Evolutionary conservation across 768 basidiomycete genomes (phyloP).

Genomic region (Pisolithus orientalis): DNA sequence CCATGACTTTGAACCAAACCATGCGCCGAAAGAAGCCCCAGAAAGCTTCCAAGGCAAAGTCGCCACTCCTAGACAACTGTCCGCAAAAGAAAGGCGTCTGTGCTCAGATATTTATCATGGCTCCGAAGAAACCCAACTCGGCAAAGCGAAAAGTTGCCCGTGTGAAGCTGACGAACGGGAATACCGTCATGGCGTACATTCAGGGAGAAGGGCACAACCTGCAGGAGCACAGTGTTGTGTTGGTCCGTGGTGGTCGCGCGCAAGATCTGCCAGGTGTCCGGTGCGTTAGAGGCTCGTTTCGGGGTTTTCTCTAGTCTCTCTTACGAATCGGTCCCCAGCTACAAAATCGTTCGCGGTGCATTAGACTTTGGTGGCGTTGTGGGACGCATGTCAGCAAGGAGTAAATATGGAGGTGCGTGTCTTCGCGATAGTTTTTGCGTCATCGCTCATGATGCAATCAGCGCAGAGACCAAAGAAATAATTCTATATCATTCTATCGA

Average conservation of each 20-base stretch:
- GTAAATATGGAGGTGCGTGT: constrained; percentile 82
- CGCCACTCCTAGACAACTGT: constrained; percentile 73
- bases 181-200: constrained; percentile 88
- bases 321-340: constrained; percentile 42
- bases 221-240: constrained; percentile 94
- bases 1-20: constrained; percentile 81
- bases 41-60: constrained; percentile 40
- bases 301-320: background rate
- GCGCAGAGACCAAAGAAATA: constrained; percentile 88
- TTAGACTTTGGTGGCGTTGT: constrained; percentile 89
- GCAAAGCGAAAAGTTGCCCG: constrained; percentile 96
- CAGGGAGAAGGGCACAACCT: constrained; percentile 97
- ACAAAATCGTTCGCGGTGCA: constrained; percentile 91
- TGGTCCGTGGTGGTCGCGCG: constrained; percentile 91
- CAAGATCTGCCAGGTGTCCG: constrained; percentile 98
- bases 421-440: background rate
- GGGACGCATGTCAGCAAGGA: constrained; percentile 71
- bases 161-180: constrained; percentile 86
- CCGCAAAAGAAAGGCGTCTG: constrained; percentile 93
- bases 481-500: background rate
- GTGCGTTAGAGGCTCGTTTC: constrained; percentile 41
- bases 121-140: constrained; percentile 98
- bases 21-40: constrained; percentile 68
- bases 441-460: constrained; percentile 22
- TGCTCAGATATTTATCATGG: constrained; percentile 69